phyloP scores from a whole-genome alignment of 495 filamentous ascomycete genomes.

The Niebla homalea region DNA sequence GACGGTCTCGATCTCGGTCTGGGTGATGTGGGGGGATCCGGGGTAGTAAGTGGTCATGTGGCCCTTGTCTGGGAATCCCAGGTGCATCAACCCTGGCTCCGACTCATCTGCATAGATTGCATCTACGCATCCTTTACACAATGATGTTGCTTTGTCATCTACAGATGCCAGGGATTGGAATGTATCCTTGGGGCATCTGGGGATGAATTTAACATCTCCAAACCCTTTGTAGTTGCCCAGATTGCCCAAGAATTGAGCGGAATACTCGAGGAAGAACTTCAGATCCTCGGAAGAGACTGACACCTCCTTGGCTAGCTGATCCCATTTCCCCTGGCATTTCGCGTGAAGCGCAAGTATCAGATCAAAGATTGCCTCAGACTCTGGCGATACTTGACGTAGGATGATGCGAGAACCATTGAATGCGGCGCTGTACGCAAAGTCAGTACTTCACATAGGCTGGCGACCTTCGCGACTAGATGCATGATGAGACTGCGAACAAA shows the following conservation, averaged over 20 bases:
- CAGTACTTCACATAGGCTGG: conserved; percentile 8
- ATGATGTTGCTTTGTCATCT: conserved; percentile 43
- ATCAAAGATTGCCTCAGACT: conserved; percentile 83
- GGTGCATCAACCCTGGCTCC: conserved; percentile 55
- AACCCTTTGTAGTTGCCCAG: conserved; percentile 93
- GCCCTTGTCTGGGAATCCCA: conserved; percentile 70
- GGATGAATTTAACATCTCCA: conserved; percentile 89
- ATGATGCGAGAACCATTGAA: conserved; percentile 77
- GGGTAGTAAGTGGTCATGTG: conserved; percentile 93
- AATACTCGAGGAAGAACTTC: conserved; percentile 70
- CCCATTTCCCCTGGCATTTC: conserved; percentile 66
- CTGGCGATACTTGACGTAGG: conserved; percentile 77
- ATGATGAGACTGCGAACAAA: neutral
- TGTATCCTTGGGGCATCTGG: conserved; percentile 51
- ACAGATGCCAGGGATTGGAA: conserved; percentile 59
- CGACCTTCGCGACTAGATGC: neutral
- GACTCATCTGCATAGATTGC: conserved; percentile 61
- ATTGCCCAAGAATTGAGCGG: conserved; percentile 81
- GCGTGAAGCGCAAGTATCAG: conserved; percentile 73
- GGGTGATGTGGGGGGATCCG: conserved; percentile 69
- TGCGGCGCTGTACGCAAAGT: conserved; percentile 44
- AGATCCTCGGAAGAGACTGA: conserved; percentile 57
- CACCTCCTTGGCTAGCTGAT: conserved; percentile 50
- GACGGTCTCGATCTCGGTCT: conserved; percentile 65
- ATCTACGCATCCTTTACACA: conserved; percentile 48